Conservation (phyloP, 257 asterid genomes). For the Cinchona pubescens region DNA sequence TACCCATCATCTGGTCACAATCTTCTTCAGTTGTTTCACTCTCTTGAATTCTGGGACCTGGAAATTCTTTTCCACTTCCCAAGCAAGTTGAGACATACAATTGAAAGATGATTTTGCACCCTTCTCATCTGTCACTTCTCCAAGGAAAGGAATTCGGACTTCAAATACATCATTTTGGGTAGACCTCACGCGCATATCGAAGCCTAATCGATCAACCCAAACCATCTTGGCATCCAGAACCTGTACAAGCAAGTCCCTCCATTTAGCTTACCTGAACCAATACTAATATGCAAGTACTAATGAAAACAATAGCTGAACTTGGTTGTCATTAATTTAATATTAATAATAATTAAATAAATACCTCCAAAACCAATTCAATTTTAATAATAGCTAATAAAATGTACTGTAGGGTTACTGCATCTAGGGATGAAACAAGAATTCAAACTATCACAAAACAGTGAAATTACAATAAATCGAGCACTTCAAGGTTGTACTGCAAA, state of each 20-base stretch:
- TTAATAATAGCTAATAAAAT: neutral
- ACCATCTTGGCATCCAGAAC: constrained; percentile 80
- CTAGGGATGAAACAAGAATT: neutral
- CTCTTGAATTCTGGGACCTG: constrained; percentile 54
- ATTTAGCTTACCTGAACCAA: constrained; percentile 6
- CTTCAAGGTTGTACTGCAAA: neutral
- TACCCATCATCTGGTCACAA: constrained; percentile 24
- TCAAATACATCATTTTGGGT: constrained; percentile 57
- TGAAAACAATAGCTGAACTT: neutral
- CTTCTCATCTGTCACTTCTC: constrained; percentile 77
- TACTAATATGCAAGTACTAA: neutral
- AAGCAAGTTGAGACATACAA: constrained; percentile 93
- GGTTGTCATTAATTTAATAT: neutral
- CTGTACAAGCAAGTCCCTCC: constrained; percentile 33
- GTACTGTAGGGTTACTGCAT: neutral
- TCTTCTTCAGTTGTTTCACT: constrained; percentile 65
- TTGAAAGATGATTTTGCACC: constrained; percentile 97
- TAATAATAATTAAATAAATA: neutral
- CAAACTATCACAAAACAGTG: neutral
- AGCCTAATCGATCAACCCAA: constrained; percentile 92
- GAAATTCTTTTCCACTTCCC: constrained; percentile 87
- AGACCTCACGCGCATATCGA: constrained; percentile 64
- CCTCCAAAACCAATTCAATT: neutral
- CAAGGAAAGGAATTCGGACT: constrained; percentile 87
- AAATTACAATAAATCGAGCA: constrained; percentile 4